phyloP scores from a whole-genome alignment of 768 basidiomycete species.

The Jaapia argillacea region DNA sequence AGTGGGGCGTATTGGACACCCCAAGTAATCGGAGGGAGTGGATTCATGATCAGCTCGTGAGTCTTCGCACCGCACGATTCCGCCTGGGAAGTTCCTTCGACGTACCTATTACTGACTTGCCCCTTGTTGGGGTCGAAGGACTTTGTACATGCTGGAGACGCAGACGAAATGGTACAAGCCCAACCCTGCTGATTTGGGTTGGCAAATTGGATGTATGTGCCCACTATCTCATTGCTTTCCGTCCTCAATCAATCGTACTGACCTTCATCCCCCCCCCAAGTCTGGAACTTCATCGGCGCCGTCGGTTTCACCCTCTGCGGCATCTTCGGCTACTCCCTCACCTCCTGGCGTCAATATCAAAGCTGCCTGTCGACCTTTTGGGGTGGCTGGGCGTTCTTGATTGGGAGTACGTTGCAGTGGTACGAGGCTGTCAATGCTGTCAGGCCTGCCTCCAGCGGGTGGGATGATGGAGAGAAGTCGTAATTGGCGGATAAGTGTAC shows the following conservation, averaged over 20 bases:
- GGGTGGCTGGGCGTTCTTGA: conserved; percentile 54
- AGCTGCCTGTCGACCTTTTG: conserved; percentile 47
- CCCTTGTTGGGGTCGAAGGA: too few species aligned
- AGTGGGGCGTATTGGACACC: conserved; percentile 39
- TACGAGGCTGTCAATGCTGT: conserved; percentile 26
- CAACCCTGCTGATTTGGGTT: conserved; percentile 34
- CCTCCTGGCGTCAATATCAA: conserved; percentile 29
- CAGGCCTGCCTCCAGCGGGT: not conserved
- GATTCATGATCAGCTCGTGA: conserved; percentile 40
- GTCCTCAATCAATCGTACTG: conserved; percentile 1
- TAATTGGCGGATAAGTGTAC: too few species aligned
- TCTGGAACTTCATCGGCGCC: conserved; percentile 54
- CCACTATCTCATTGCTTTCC: not conserved
- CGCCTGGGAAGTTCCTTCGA: too few species aligned
- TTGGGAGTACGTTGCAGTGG: conserved; percentile 45
- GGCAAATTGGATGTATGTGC: conserved; percentile 37
- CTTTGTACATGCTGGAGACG: conserved; percentile 42
- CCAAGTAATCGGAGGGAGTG: conserved; percentile 50
- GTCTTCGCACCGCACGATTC: too few species aligned
- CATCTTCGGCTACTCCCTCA: conserved; percentile 38
- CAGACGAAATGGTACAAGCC: conserved; percentile 47
- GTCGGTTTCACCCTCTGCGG: conserved; percentile 51
- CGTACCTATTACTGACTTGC: too few species aligned
- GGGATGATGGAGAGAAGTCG: not conserved
- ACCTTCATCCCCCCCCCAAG: conserved; percentile 4